These are phyloP conservation scores for Paramecium biaurelia DNA, from an alignment of 73 alveolate genomes.

Conservation along the genomic window DNA sequence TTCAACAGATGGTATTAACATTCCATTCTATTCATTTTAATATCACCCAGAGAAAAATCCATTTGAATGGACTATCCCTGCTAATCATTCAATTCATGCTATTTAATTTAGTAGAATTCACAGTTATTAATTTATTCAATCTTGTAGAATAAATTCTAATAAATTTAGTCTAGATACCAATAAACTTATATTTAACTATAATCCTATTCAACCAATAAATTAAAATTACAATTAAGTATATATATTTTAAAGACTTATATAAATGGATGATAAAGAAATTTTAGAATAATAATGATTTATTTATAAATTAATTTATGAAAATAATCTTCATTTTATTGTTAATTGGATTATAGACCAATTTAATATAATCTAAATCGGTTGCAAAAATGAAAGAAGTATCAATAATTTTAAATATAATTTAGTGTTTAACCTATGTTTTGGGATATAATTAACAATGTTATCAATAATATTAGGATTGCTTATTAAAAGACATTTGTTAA, in stretches of 20 bases:
- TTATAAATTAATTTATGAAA: neutral
- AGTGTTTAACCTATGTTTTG: slow-evolving; percentile 24
- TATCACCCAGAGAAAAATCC: slow-evolving; percentile 63
- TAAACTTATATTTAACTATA: neutral
- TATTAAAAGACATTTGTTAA: neutral
- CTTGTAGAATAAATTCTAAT: slow-evolving; percentile 36
- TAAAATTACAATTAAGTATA: neutral
- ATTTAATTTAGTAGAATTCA: slow-evolving; percentile 11
- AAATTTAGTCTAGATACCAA: neutral
- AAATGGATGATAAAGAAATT: neutral
- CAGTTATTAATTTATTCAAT: slow-evolving; percentile 17
- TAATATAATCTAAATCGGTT: neutral
- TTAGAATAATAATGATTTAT: neutral
- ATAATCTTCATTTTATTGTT: neutral
- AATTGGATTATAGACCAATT: neutral
- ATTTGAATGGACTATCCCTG: slow-evolving; percentile 59
- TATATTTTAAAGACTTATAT: neutral
- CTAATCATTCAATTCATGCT: slow-evolving; percentile 50
- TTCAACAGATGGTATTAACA: slow-evolving; percentile 24
- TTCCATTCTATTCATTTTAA: slow-evolving; percentile 17
- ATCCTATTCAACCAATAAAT: neutral
- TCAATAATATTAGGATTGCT: neutral
- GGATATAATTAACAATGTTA: neutral
- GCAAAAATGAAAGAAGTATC: slow-evolving; percentile 27
- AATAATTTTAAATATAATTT: neutral